Conservation (phyloP, 805 yeast species). For the Yarrowia hollandica region DNA sequence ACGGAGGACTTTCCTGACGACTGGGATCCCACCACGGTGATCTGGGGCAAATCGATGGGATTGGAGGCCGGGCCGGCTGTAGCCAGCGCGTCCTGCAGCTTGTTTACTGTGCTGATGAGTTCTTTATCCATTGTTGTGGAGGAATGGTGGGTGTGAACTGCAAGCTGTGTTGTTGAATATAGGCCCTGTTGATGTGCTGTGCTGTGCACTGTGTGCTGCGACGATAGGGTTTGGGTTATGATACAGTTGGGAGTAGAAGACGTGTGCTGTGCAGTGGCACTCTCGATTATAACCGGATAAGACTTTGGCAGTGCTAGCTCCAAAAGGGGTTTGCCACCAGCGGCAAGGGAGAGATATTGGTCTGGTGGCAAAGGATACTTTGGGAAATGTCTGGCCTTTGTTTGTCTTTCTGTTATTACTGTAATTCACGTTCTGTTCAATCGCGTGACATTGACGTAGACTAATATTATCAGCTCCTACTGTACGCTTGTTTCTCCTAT, state of each 20-base stretch:
- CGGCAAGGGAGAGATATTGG: no score
- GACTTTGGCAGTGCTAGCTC: no score
- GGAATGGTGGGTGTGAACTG: background rate
- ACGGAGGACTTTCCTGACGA: constrained; percentile 89
- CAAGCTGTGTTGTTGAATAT: no score
- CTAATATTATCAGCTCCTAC: no score
- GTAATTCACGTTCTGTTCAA: no score
- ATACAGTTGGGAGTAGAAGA: background rate
- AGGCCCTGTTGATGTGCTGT: background rate
- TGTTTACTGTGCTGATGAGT: constrained; percentile 27
- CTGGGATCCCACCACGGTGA: constrained; percentile 93
- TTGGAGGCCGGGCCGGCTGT: constrained; percentile 91
- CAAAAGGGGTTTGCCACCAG: constrained; percentile 21
- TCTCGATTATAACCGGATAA: background rate
- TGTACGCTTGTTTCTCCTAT: no score
- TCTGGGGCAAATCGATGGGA: constrained; percentile 91
- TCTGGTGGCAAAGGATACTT: background rate
- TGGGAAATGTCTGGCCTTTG: no score
- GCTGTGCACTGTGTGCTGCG: background rate
- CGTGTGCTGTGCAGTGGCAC: background rate
- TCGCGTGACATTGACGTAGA: no score
- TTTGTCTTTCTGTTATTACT: no score
- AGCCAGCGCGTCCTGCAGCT: constrained; percentile 75
- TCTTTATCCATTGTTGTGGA: constrained; percentile 24
- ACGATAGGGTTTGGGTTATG: constrained; percentile 1